Evolutionary conservation across 2,329 filamentous ascomycete genomes (phyloP), one percentile per base, ranked within the genome.

Genomic region (Aspergillus sp.): DNA sequence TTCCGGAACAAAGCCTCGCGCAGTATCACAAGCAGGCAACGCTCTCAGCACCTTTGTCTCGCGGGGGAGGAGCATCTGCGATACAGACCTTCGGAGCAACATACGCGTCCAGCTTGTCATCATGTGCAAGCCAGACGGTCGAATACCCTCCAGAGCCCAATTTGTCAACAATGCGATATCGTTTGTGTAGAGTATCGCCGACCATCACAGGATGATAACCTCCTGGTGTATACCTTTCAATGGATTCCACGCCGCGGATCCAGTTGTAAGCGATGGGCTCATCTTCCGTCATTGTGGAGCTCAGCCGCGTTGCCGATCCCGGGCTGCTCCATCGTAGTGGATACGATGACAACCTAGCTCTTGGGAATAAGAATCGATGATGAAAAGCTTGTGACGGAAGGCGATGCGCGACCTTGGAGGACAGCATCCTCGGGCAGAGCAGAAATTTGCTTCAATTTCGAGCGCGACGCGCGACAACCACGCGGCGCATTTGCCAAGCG

Each of bases 81-180:
- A 55, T 69, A 28, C 64, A 68, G n/a, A 73, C 54, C 64, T 72
- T 74, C 1, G 72, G n/a, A 23, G 72, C 71, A 34, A 74, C 69
- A 54, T 72, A 71, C 63, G 46, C 62, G 19, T 63, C 61, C 5
- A n/a, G 43, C 63, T 34, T 30, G 52, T 68, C 61, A 63, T 74
- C 69, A 51, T 57, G 62, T 41, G 70, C 68, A 41, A 75, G 65
- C 72, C 70, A 72, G 13, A 52, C 65, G 2, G 68, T 80, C 9
- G 75, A 80, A 56, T 71, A 76, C 1, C 70, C 64, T 22, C 77
- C 77, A 65, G 75, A 75, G 1, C 78, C 77, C 5, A 80, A 72
- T 63, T 81, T 80, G 3, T 78, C 73, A 7, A 79, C 66, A 15
- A 80, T 64, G 15, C 72, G 72, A 63, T 80, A 80, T 5, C 76